Evolutionary conservation across 2,329 filamentous ascomycete genomes (phyloP), one percentile per base, ranked within the genome.

Genomic region (Apiospora pterosperma): DNA sequence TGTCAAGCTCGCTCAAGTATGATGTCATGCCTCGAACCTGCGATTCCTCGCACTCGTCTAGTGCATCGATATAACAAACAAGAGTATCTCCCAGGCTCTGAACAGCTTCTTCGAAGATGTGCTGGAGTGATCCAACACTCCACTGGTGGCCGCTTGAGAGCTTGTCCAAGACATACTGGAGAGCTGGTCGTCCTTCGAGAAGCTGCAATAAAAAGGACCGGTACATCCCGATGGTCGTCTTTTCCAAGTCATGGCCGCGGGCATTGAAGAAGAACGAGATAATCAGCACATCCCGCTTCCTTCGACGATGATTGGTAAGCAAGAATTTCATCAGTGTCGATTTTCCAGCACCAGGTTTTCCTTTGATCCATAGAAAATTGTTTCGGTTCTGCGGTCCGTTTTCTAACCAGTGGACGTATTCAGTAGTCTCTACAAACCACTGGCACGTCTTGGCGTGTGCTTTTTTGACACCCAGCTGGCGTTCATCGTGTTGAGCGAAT

Each of bases 201-300:
- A 87, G 70, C 42, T 87, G 82, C 1, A 74, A 65, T 0, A 87
- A 63, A 0, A 88, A 62, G 0, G 82, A 83, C 2, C 83, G 77
- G 66, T 85, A 86, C 71, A 88, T 78, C 0, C 85, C 85, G 0
- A 73, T 21, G 0, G 76, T 74, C 0, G 82, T 79, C 63, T 75
- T 84, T 55, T 87, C 81, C 10, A 83, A 69, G 4, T 72, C 38
- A 10, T 74, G 72, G 0, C 81, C 82, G 62, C 80, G 71, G 0
- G 81, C 81, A 63, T 84, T 80, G 74, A 84, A 85, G 71, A 84
- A 85, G 71, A 83, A 84, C 0, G 77, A 79, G 0, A 82, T n/a
- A n/a, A n/a, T n/a, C n/a, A n/a, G n/a, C n/a, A n/a, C n/a, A n/a
- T n/a, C n/a, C n/a, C n/a, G n/a, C n/a, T n/a, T n/a, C n/a, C n/a